Evolutionary conservation across 306 rosid genomes (phyloP), one percentile per base, ranked within the genome.

Genomic region (Ormosia emarginata): DNA sequence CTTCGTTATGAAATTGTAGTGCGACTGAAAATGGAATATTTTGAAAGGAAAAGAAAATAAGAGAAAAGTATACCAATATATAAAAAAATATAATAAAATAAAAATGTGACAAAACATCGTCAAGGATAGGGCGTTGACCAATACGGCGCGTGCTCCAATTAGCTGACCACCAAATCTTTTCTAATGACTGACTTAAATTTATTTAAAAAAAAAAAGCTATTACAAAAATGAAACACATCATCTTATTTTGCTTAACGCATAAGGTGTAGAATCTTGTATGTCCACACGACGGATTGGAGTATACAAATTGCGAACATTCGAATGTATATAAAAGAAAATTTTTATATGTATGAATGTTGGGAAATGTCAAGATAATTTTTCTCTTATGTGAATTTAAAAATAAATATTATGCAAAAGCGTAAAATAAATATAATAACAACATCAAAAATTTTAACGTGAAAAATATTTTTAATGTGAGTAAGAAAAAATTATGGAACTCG

Each of bases 171-270:
- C 65, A 75, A 52, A 71, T 49, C 36, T 43, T 49, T 59, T 56
- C 2, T n/a, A 58, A 24, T n/a, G 14, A 11, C 36, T 71, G 59
- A 65, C 44, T 13, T 24, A 8, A 67, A n/a, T n/a, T n/a, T n/a
- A n/a, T n/a, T n/a, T n/a, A n/a, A n/a, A n/a, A n/a, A n/a, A n/a
- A n/a, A n/a, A n/a, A n/a, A n/a, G n/a, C 24, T 15, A 34, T 46
- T 3, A 30, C 18, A 4, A 6, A 47, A 49, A 29, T 66, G 3
- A 24, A 1, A 14, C 18, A 44, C 11, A 46, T n/a, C 53, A 32
- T 34, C 29, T 65, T 71, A 58, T 61, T 43, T 74, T 61, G 65
- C 86, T 77, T 73, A 79, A 40, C 58, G 6, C 17, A 13, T 46
- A 81, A 78, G 83, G 24, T 71, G 56, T 49, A 18, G 47, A 33